phyloP scores from a whole-genome alignment of 495 filamentous ascomycete species.

The Penicillium pulvis region DNA sequence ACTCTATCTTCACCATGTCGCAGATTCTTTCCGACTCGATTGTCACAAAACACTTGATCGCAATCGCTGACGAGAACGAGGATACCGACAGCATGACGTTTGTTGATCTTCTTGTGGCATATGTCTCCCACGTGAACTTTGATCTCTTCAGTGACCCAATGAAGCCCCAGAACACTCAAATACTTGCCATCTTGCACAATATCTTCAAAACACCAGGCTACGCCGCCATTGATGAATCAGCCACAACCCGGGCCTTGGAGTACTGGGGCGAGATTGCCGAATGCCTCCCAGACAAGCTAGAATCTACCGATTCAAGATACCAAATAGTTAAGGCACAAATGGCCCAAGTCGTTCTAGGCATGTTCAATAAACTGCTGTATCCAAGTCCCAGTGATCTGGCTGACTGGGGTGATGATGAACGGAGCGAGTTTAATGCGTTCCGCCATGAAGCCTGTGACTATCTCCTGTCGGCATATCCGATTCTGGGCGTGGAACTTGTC shows the following conservation, averaged over 20 bases:
- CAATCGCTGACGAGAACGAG: slow-evolving; percentile 60
- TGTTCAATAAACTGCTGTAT: slow-evolving; percentile 45
- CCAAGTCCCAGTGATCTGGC: slow-evolving; percentile 31
- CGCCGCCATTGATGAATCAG: slow-evolving; percentile 73
- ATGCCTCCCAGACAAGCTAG: slow-evolving; percentile 35
- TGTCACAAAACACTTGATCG: slow-evolving; percentile 38
- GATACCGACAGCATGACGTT: slow-evolving; percentile 68
- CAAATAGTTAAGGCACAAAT: slow-evolving; percentile 37
- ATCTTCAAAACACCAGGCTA: slow-evolving; percentile 72
- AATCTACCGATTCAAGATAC: slow-evolving; percentile 27
- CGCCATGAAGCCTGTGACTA: slow-evolving; percentile 82
- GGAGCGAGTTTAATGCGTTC: slow-evolving; percentile 71
- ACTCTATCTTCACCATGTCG: slow-evolving; percentile 26
- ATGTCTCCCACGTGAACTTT: slow-evolving; percentile 42
- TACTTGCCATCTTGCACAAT: slow-evolving; percentile 56
- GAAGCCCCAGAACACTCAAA: slow-evolving; percentile 33
- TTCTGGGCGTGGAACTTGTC: slow-evolving; percentile 69
- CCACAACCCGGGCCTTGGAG: slow-evolving; percentile 75
- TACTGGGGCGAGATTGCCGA: slow-evolving; percentile 72
- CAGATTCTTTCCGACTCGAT: slow-evolving; percentile 38
- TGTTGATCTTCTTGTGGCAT: slow-evolving; percentile 69
- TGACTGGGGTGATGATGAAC: slow-evolving; percentile 72
- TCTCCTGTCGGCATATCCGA: slow-evolving; percentile 71
- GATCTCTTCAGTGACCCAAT: slow-evolving; percentile 35
- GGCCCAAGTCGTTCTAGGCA: slow-evolving; percentile 38